A percentile compares a stretch with the other conserved stretches of the same genome.
Evolutionary conservation across 345 rosid genomes (phyloP).

Genomic region (Eucalyptus dawsonii): DNA sequence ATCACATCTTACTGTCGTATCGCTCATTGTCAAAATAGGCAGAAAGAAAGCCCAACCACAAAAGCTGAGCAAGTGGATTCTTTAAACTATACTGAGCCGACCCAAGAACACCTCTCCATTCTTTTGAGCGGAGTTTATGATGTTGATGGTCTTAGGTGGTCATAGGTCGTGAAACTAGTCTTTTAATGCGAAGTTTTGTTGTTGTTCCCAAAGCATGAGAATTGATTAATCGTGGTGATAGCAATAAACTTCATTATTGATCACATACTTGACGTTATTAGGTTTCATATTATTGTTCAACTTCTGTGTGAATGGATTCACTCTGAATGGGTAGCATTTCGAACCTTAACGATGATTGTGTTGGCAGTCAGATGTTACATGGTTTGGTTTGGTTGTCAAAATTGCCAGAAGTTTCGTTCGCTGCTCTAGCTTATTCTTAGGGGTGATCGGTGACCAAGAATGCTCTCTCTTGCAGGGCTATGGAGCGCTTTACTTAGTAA

Average conservation of each 20-base stretch:
- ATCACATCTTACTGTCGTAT: neutral
- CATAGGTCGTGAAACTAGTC: neutral
- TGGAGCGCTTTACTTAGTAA: constrained; percentile 83
- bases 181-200: neutral
- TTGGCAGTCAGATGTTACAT: neutral
- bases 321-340: neutral
- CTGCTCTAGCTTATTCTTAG: neutral
- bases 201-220: neutral
- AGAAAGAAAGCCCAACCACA: neutral
- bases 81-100: too few relatives aligned
- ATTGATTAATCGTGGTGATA: neutral
- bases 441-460: neutral
- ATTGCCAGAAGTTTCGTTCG: neutral
- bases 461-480: constrained; percentile 59
- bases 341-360: neutral
- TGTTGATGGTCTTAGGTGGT: neutral
- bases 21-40: neutral
- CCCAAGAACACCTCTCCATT: neutral
- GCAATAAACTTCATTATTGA: neutral
- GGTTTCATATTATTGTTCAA: neutral
- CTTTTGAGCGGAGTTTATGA: neutral
- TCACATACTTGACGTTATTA: neutral
- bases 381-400: neutral
- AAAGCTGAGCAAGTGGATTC: neutral
- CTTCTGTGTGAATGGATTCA: neutral